Conservation (phyloP, 2,329 filamentous ascomycete genomes). For the Trichoderma sp. region DNA sequence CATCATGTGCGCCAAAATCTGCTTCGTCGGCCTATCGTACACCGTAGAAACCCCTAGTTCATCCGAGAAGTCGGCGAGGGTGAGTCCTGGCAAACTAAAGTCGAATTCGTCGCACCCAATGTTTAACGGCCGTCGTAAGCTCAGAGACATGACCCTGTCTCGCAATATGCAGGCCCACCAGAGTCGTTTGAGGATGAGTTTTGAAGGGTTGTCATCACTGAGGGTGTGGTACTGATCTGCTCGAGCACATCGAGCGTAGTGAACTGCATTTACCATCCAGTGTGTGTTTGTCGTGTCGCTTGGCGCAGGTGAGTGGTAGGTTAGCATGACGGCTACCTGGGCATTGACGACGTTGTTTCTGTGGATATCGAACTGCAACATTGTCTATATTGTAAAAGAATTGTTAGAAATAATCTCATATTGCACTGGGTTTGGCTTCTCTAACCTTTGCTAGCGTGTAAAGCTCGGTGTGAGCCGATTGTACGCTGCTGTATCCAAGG, state of each 20-base stretch:
- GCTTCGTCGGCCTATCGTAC: conserved; percentile 10
- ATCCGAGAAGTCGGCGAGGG: conserved; percentile 2
- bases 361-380: conserved; percentile 14
- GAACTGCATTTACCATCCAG: conserved; percentile 13
- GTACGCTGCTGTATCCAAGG: conserved; percentile 6
- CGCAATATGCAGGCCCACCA: conserved; percentile 14
- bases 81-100: not conserved
- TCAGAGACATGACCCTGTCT: conserved; percentile 13
- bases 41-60: conserved; percentile 3
- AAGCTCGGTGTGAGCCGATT: conserved; percentile 8
- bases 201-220: not conserved
- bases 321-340: conserved; percentile 9
- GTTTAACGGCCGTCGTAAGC: conserved; percentile 4
- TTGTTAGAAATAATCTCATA: not conserved
- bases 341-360: conserved; percentile 8
- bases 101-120: conserved; percentile 13
- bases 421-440: not conserved
- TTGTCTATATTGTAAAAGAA: not conserved
- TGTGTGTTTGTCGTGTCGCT: conserved; percentile 13
- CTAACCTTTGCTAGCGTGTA: conserved; percentile 5
- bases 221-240: conserved; percentile 10
- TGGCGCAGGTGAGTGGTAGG: conserved; percentile 6
- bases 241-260: conserved; percentile 6
- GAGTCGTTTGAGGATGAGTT: conserved; percentile 6
- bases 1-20: conserved; percentile 8